These are phyloP conservation scores for Phytophthora sp. DNA, from an alignment of 352 stramenopile genomes.

Conservation along the genomic window DNA sequence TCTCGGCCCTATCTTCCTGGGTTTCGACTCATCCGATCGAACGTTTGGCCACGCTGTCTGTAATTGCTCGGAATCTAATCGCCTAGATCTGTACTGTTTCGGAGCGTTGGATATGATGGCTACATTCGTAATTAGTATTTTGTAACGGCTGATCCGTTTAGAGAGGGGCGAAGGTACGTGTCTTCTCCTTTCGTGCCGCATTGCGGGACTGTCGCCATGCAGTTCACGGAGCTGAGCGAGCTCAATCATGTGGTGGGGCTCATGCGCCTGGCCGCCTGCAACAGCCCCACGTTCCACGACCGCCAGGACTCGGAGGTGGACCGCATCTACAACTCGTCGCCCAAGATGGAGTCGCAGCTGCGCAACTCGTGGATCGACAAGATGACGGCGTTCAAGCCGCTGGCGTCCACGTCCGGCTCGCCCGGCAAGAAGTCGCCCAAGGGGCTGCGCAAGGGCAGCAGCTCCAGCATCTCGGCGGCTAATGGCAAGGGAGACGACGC, in stretches of 20 bases:
- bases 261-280: constrained; percentile 82
- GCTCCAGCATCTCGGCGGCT: background rate
- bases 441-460: constrained; percentile 33
- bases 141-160: constrained; percentile 3
- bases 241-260: constrained; percentile 84
- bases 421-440: constrained; percentile 59
- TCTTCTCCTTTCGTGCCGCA: background rate
- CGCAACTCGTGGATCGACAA: constrained; percentile 91
- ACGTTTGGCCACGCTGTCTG: background rate
- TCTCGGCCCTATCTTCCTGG: background rate
- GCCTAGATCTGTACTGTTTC: constrained; percentile 6
- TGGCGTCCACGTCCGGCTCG: constrained; percentile 20
- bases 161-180: background rate
- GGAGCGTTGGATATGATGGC: background rate
- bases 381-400: constrained; percentile 78
- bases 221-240: constrained; percentile 91
- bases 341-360: constrained; percentile 87
- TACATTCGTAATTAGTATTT: constrained; percentile 5
- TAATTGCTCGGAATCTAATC: constrained; percentile 11
- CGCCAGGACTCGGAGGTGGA: constrained; percentile 91
- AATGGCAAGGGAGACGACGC: constrained; percentile 14
- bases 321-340: constrained; percentile 90
- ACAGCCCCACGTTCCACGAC: constrained; percentile 90
- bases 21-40: constrained; percentile 2
- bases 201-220: constrained; percentile 52